Evolutionary conservation across 768 basidiomycete genomes (phyloP).

Genomic region (Russula emetica): DNA sequence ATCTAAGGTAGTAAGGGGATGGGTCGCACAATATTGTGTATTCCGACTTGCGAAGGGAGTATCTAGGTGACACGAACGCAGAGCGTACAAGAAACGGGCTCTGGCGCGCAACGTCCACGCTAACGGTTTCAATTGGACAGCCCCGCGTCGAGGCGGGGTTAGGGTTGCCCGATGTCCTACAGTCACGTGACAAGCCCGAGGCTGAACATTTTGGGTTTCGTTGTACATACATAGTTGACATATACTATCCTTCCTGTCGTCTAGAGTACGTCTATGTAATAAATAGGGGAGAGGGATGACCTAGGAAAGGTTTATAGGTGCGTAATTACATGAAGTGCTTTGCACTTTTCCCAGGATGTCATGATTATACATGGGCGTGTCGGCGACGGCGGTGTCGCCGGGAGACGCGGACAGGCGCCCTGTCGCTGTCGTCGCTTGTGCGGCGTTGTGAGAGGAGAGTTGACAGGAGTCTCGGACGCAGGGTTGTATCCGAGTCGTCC

Average conservation of each 20-base stretch:
- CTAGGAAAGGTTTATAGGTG: background rate
- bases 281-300: background rate
- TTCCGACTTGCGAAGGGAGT: background rate
- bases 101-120: too few relatives aligned
- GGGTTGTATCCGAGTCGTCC: background rate
- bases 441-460: background rate
- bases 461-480: background rate
- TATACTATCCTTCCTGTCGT: too few relatives aligned
- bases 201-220: background rate
- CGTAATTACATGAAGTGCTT: background rate
- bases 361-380: slow-evolving; percentile 14
- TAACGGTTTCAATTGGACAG: too few relatives aligned
- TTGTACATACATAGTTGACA: too few relatives aligned
- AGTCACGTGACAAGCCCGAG: too few relatives aligned
- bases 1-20: background rate
- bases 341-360: background rate
- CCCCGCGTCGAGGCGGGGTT: too few relatives aligned
- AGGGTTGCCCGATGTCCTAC: too few relatives aligned
- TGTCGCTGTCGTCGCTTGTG: background rate
- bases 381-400: slow-evolving; percentile 15
- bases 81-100: too few relatives aligned
- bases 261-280: background rate
- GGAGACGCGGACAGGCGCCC: background rate
- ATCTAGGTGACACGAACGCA: background rate
- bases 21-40: background rate